Conservation (phyloP, 116 monocot genomes). For the Papilionanthe hybrid region DNA sequence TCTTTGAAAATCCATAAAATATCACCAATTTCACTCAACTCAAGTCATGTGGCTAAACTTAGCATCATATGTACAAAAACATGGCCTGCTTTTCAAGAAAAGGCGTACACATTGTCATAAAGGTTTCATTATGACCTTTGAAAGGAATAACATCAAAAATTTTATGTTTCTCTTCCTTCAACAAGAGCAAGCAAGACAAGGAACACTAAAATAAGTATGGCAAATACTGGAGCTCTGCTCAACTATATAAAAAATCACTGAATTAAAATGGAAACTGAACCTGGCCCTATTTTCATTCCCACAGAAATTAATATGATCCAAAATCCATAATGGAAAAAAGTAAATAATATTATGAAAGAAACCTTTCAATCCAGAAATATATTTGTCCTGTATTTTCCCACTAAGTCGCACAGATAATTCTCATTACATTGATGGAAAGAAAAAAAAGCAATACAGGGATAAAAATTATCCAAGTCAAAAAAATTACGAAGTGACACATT, state of each 20-base stretch:
- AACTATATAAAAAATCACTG: neutral
- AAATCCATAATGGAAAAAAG: neutral
- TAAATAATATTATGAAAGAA: neutral
- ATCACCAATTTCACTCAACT: too few relatives aligned
- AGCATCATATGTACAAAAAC: too few relatives aligned
- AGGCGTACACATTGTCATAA: neutral
- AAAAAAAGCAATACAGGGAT: neutral
- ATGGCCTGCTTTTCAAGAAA: too few relatives aligned
- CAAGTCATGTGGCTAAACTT: too few relatives aligned
- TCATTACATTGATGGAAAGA: neutral
- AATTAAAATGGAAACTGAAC: neutral
- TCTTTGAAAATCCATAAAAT: neutral
- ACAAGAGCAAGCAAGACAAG: too few relatives aligned
- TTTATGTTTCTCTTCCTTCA: neutral
- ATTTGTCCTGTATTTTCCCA: too few relatives aligned
- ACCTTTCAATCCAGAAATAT: neutral
- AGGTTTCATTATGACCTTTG: neutral
- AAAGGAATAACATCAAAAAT: slow-evolving; percentile 1
- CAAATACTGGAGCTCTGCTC: too few relatives aligned
- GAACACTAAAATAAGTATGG: too few relatives aligned
- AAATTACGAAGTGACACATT: neutral
- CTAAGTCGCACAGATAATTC: neutral
- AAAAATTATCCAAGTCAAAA: neutral
- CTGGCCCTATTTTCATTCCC: neutral
- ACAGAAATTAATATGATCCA: neutral